Base-by-base conservation (phyloP, 495 filamentous ascomycete species). In the Poronia punctata region DNA sequence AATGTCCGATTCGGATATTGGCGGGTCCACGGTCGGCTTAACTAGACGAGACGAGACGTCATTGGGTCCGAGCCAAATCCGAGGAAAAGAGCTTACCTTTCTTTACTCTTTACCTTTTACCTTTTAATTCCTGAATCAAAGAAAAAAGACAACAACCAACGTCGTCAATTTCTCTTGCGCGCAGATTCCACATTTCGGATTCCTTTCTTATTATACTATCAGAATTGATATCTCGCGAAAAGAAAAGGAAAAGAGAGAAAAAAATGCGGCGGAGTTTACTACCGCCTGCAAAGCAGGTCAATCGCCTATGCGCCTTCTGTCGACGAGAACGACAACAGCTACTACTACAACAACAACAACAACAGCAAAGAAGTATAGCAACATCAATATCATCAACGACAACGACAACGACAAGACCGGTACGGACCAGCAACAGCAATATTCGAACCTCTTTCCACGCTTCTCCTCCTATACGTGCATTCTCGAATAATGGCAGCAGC, bases 231-330 rank as follows among this genome's bases (percentile, higher is more conserved):
- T n/a, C n/a, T n/a, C n/a, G n/a, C n/a, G n/a, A n/a, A n/a, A n/a
- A n/a, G n/a, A n/a, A n/a, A n/a, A n/a, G n/a, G n/a, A n/a, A 7
- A 18, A 23, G 16, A 31, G 4, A 6, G 7, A 33, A 37, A 38
- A 33, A n/a, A 25, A 59, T 59, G 55, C 36, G 52, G 37, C 44
- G 49, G 3, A 49, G 43, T 10, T 30, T 44, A 11, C 16, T 47
- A 8, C n/a, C n/a, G n/a, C 40, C 43, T 5, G 20, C 15, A 28
- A 45, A 41, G 24, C 26, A 42, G 38, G 31, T 45, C 1, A 38
- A 38, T 28, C 55, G 55, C 25, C 44, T 56, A 35, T 50, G 49
- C 35, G 42, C 49, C 37, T 43, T 38, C 38, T 59, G 55, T 41
- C 38, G 35, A 12, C 52, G 49, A 21, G 42, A 35, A 22, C 54